phyloP scores from a whole-genome alignment of 2,329 filamentous ascomycete genomes.

The Beauveria bassiana region DNA sequence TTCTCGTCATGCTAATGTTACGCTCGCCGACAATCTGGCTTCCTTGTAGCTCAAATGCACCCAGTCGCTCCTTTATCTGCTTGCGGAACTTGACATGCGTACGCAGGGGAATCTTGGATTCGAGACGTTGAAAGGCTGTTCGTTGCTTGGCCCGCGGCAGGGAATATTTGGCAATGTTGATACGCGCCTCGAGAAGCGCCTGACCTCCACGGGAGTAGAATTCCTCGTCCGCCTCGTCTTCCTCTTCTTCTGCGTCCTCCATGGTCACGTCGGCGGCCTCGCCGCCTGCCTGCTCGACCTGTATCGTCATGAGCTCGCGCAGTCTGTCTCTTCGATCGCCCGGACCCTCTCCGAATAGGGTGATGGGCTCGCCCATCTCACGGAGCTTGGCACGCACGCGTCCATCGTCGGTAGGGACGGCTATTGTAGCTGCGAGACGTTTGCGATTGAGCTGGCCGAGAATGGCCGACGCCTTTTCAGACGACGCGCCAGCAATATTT shows the following conservation, averaged over 20 bases:
- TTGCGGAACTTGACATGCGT: slow-evolving; percentile 92
- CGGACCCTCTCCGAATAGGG: slow-evolving; percentile 84
- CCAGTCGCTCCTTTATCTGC: slow-evolving; percentile 72
- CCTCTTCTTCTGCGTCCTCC: slow-evolving; percentile 52
- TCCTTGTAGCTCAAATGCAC: slow-evolving; percentile 82
- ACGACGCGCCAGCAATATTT: slow-evolving; percentile 55
- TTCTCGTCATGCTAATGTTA: slow-evolving; percentile 83
- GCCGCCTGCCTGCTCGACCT: slow-evolving; percentile 54
- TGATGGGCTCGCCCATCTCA: slow-evolving; percentile 87
- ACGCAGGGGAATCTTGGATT: slow-evolving; percentile 74
- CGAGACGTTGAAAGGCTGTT: slow-evolving; percentile 67
- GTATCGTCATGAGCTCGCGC: slow-evolving; percentile 68
- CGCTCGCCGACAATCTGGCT: slow-evolving; percentile 89
- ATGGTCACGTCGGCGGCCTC: slow-evolving; percentile 53
- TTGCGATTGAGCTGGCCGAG: slow-evolving; percentile 87
- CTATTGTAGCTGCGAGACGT: slow-evolving; percentile 76
- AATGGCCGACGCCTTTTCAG: slow-evolving; percentile 78
- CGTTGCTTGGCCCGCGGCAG: slow-evolving; percentile 73
- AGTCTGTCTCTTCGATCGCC: slow-evolving; percentile 80
- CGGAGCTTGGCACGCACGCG: slow-evolving; percentile 74
- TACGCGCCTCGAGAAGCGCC: slow-evolving; percentile 66
- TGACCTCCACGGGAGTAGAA: slow-evolving; percentile 84
- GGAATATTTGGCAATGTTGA: slow-evolving; percentile 74
- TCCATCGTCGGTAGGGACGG: slow-evolving; percentile 88
- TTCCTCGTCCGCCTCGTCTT: slow-evolving; percentile 71